Conservation (phyloP, 1,284 basidiomycete genomes). For the Trametes polyzona region DNA sequence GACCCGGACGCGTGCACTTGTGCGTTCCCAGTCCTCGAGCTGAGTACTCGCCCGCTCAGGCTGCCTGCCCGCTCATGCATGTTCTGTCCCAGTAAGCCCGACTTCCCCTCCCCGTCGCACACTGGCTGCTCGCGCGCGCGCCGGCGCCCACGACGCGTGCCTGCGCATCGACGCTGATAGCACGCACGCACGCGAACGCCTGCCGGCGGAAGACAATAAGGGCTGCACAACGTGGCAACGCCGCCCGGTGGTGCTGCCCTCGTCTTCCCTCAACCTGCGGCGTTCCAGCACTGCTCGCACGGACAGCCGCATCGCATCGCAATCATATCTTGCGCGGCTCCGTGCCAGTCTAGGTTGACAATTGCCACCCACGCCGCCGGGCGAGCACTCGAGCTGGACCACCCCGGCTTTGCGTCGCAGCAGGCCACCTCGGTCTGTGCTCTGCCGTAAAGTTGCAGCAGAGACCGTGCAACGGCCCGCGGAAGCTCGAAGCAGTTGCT, state of each 20-base stretch:
- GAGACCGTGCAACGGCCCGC: conserved; percentile 32
- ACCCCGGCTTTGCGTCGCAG: conserved; percentile 1
- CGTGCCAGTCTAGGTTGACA: conserved; percentile 1
- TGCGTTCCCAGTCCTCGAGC: too few relatives aligned
- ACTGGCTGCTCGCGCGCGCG: conserved; percentile 3
- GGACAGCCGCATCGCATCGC: background rate
- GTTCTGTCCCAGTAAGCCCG: conserved; percentile 18
- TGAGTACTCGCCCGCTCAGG: too few relatives aligned
- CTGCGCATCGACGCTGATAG: background rate
- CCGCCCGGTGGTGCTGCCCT: conserved; percentile 13
- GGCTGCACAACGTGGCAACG: conserved; percentile 30
- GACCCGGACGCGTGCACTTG: too few relatives aligned
- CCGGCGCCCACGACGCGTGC: background rate
- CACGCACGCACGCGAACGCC: conserved; percentile 13
- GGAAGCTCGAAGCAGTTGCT: conserved; percentile 36
- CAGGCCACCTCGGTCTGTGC: conserved; percentile 26
- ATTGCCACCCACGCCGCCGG: conserved; percentile 9
- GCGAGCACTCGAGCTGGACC: background rate
- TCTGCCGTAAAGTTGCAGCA: conserved; percentile 31
- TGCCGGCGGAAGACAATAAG: conserved; percentile 29
- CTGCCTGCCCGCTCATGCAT: conserved; percentile 36
- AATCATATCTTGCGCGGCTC: background rate
- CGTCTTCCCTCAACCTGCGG: background rate
- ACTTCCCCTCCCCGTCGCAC: conserved; percentile 8
- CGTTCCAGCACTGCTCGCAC: background rate